Evolutionary conservation across 768 basidiomycete genomes (phyloP), one percentile per base, ranked within the genome.

Genomic region (Kondoa malvinella): DNA sequence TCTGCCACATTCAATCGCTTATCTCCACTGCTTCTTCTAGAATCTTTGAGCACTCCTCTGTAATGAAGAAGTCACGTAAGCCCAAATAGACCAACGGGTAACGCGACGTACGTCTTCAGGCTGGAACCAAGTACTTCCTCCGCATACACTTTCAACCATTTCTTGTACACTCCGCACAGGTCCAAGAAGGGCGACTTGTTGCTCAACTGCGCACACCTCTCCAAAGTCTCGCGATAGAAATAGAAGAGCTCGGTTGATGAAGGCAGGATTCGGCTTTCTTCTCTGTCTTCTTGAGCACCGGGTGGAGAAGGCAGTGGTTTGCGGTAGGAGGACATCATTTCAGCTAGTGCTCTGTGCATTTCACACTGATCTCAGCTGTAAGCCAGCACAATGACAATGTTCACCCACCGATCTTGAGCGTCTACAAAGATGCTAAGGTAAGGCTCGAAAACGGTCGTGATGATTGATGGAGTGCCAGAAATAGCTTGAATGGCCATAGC

Each of bases 161-260:
- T 97, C 76, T 86, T 89, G 74, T 90, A 89, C 50, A 99, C 77
- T 21, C 80, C 81, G 66, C 83, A 84, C 34, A 99, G 76, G 72
- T 94, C 90, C 76, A 85, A 87, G 70, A 99, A 78, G 2, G 91
- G 83, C 68, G 86, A 84, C 0, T 88, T 87, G 0, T 86, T 89
- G 12, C 89, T 92, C 2, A 95, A 80, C 74, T 88, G 92, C 1
- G 89, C 87, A 74, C 94, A 96, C 74, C 92, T 89, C 65, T 97
- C 95, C 34, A 99, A 78, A 66, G 86, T 92, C 76, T 97, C 92
- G 0, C 86, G 89, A 75, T 97, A 97, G 78, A 95, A 91, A 76
- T 92, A 95, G 80, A 97, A 99, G 21, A 99, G 79, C 72, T 97
- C 92, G 0, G 92, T 96, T 0, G 92, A 96, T 0, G 89, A 92